Evolutionary conservation across 345 rosid genomes (phyloP).

Genomic region (Arabis alpina): DNA sequence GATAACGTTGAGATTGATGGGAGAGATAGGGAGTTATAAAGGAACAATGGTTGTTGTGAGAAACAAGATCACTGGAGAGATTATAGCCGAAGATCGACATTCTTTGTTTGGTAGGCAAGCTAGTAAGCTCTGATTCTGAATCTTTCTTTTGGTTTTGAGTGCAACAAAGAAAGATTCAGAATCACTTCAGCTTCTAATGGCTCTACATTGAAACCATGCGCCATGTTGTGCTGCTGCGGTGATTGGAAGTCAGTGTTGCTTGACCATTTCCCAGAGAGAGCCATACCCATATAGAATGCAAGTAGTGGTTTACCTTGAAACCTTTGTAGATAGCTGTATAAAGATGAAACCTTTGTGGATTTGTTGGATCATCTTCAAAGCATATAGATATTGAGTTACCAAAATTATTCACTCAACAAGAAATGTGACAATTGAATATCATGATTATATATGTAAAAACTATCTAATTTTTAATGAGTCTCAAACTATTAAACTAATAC

Average conservation of each 20-base stretch:
- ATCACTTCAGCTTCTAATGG: conserved; percentile 82
- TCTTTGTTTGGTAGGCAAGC: conserved; percentile 66
- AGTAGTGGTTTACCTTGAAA: too few relatives aligned
- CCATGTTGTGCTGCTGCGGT: conserved; percentile 28
- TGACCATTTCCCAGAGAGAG: conserved; percentile 88
- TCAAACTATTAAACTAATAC: too few relatives aligned
- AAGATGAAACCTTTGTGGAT: background rate
- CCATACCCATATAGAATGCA: conserved; percentile 82
- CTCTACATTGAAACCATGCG: conserved; percentile 42
- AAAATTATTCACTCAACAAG: background rate
- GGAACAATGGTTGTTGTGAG: conserved; percentile 72
- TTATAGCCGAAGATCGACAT: conserved; percentile 94
- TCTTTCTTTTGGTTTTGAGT: background rate
- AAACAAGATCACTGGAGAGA: conserved; percentile 75
- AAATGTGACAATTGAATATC: too few relatives aligned
- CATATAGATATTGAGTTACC: background rate
- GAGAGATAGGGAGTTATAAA: conserved; percentile 66
- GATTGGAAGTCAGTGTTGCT: conserved; percentile 40
- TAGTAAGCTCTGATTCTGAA: conserved; percentile 62
- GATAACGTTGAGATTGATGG: conserved; percentile 71
- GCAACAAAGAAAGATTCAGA: too few relatives aligned
- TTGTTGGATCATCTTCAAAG: background rate
- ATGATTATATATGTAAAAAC: too few relatives aligned
- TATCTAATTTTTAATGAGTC: too few relatives aligned
- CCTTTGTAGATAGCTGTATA: conserved; percentile 6